phyloP scores from a whole-genome alignment of 108 stramenopile species.

The Cyclotella kingstonii region DNA sequence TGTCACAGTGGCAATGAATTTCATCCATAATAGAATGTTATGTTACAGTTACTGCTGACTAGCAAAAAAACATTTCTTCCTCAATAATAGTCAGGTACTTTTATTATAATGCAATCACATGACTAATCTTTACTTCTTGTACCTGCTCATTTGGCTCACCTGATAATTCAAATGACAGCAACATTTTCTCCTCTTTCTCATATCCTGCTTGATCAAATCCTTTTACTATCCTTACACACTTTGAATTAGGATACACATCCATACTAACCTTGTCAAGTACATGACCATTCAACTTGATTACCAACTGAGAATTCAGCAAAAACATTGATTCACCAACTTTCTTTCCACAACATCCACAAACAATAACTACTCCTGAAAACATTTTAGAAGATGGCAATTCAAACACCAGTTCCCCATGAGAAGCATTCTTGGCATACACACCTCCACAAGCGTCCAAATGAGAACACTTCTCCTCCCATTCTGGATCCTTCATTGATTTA shows the following conservation, averaged over 20 bases:
- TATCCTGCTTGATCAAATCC: constrained; percentile 19
- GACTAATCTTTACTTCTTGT: constrained; percentile 27
- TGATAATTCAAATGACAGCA: constrained; percentile 27
- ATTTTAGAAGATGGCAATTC: constrained; percentile 40
- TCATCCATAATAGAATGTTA: background rate
- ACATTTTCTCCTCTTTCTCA: constrained; percentile 30
- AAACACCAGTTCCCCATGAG: constrained; percentile 28
- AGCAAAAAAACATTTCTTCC: too few relatives aligned
- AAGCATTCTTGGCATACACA: constrained; percentile 15
- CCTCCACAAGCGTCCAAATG: constrained; percentile 51
- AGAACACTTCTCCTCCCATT: constrained; percentile 40
- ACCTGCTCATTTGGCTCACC: constrained; percentile 8
- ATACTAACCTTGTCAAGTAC: constrained; percentile 30
- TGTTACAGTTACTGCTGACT: too few relatives aligned
- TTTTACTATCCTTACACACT: constrained; percentile 31
- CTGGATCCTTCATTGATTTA: constrained; percentile 37
- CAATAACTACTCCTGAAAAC: constrained; percentile 36
- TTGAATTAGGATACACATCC: constrained; percentile 30
- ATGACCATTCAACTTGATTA: constrained; percentile 30
- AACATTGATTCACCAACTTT: constrained; percentile 39
- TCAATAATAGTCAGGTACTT: too few relatives aligned
- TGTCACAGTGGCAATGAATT: too few relatives aligned
- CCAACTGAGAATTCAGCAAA: constrained; percentile 25
- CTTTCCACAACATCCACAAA: constrained; percentile 48
- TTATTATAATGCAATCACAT: constrained; percentile 33